phyloP scores from a whole-genome alignment of 108 stramenopile genomes.

The Conticribra weissflogii region DNA sequence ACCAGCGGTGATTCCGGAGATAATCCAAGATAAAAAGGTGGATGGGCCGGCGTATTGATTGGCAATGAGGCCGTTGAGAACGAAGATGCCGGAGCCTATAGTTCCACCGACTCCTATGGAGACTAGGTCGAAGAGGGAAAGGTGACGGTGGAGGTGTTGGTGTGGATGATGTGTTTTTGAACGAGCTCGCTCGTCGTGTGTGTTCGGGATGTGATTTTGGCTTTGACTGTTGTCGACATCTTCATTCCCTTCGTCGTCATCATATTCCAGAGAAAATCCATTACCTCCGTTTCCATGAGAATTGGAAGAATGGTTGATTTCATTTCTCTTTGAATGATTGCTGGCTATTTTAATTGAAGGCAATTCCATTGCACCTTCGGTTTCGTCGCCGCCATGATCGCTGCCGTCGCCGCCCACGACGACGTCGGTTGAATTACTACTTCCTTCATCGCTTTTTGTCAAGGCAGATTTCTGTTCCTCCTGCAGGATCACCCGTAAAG shows the following conservation, averaged over 20 bases:
- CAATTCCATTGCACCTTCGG: constrained; percentile 6
- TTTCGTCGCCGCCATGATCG: constrained; percentile 2
- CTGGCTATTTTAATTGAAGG: background rate
- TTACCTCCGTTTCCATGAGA: background rate
- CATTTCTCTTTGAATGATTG: too few relatives aligned
- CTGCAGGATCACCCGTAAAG: constrained; percentile 18
- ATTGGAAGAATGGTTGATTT: background rate
- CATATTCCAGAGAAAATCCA: constrained; percentile 26
- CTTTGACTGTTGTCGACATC: background rate
- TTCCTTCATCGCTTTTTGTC: too few relatives aligned
- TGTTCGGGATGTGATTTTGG: background rate
- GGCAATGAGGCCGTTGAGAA: constrained; percentile 86
- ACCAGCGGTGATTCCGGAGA: constrained; percentile 75
- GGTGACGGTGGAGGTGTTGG: constrained; percentile 42
- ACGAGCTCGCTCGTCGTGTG: background rate
- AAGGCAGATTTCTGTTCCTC: constrained; percentile 10
- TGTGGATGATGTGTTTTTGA: constrained; percentile 21
- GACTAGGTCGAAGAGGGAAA: constrained; percentile 83
- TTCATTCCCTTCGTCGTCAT: constrained; percentile 5
- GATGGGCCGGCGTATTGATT: constrained; percentile 88
- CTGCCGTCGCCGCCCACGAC: background rate
- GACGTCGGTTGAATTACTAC: background rate
- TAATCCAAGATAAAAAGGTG: constrained; percentile 67
- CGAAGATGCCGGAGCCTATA: constrained; percentile 91
- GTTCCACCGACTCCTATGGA: constrained; percentile 88